Evolutionary conservation across 2,329 filamentous ascomycete genomes (phyloP).

Genomic region (Fusarium sambucinum): DNA sequence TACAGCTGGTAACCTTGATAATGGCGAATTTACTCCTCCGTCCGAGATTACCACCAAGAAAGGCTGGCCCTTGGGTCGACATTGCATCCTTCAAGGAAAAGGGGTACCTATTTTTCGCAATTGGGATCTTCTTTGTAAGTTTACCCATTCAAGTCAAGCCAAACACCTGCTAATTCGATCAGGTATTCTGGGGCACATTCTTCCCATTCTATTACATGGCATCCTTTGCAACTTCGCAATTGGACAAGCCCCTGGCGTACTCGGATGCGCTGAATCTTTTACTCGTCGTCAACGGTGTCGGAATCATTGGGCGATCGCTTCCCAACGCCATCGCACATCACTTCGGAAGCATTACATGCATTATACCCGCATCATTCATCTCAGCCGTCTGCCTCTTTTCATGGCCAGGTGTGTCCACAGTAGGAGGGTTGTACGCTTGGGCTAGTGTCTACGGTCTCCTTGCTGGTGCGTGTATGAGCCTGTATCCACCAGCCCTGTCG

Average conservation of each 20-base stretch:
- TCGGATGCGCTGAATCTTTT: slow-evolving; percentile 4
- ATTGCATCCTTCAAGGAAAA: slow-evolving; percentile 11
- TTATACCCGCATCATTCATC: slow-evolving; percentile 55
- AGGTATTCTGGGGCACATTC: slow-evolving; percentile 13
- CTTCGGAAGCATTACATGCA: slow-evolving; percentile 64
- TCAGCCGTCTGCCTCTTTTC: slow-evolving; percentile 47
- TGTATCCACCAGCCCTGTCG: slow-evolving; percentile 64
- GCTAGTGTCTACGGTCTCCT: slow-evolving; percentile 62
- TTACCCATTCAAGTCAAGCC: neutral
- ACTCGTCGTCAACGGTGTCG: slow-evolving; percentile 11
- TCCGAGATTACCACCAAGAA: slow-evolving; percentile 38
- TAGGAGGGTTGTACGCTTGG: slow-evolving; percentile 46
- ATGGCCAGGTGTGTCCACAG: slow-evolving; percentile 47
- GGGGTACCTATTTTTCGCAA: slow-evolving; percentile 12
- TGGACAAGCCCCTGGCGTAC: neutral
- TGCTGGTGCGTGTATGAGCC: slow-evolving; percentile 61
- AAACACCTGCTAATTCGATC: neutral
- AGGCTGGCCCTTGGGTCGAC: slow-evolving; percentile 17
- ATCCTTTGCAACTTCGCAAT: slow-evolving; percentile 9
- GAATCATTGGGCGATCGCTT: slow-evolving; percentile 1
- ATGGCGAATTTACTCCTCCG: slow-evolving; percentile 55
- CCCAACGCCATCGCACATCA: slow-evolving; percentile 41
- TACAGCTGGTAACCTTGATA: slow-evolving; percentile 57
- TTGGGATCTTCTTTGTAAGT: slow-evolving; percentile 19
- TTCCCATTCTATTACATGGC: slow-evolving; percentile 21